phyloP scores from a whole-genome alignment of 176 grass and related monocot species.

The Oropetium thomaeum region DNA sequence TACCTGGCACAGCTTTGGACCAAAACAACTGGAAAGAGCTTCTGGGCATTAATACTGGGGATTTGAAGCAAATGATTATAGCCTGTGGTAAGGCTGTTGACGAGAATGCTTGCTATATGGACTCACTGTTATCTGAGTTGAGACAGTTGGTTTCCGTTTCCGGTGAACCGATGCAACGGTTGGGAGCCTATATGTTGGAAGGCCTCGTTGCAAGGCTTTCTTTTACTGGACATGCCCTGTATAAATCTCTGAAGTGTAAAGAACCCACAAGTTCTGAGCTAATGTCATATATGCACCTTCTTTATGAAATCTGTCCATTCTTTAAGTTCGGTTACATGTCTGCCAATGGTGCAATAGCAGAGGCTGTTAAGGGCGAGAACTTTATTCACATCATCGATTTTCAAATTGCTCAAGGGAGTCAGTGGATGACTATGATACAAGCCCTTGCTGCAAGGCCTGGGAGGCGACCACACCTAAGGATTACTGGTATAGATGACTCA shows the following conservation, averaged over 20 bases:
- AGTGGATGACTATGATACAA: conserved; percentile 71
- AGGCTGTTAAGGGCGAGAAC: conserved; percentile 68
- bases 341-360: conserved; percentile 77
- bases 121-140: conserved; percentile 59
- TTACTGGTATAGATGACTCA: conserved; percentile 75
- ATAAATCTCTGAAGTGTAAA: conserved; percentile 81
- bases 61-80: conserved; percentile 66
- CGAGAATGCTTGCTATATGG: conserved; percentile 41
- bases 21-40: conserved; percentile 64
- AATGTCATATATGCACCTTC: conserved; percentile 70
- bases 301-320: conserved; percentile 75
- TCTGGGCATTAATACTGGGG: conserved; percentile 59
- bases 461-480: conserved; percentile 49
- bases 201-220: conserved; percentile 63
- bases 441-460: conserved; percentile 49
- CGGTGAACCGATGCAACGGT: conserved; percentile 66
- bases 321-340: conserved; percentile 88
- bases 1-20: conserved; percentile 30
- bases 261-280: conserved; percentile 63
- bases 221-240: conserved; percentile 58
- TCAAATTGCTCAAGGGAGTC: conserved; percentile 72
- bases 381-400: conserved; percentile 81
- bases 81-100: conserved; percentile 73
- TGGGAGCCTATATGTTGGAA: conserved; percentile 86
- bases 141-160: conserved; percentile 64